Evolutionary conservation across 495 filamentous ascomycete species (phyloP).

Genomic region (Mycothermus thermophilus): DNA sequence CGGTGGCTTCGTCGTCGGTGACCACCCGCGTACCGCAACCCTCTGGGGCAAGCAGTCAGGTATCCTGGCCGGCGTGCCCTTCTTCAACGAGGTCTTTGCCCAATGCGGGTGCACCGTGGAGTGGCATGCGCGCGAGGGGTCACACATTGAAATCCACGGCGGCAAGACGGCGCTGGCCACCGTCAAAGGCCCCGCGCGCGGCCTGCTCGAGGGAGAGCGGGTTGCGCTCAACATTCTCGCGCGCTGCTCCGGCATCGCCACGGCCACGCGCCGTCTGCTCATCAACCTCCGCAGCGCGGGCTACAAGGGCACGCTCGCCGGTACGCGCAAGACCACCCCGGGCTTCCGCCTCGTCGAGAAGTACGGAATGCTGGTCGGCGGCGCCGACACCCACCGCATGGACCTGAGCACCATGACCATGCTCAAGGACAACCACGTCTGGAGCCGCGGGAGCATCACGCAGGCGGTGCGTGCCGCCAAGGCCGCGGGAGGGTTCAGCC

Average conservation of each 20-base stretch:
- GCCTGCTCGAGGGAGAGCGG: conserved; percentile 79
- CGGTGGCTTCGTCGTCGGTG: conserved; percentile 90
- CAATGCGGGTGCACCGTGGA: conserved; percentile 81
- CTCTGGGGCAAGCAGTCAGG: conserved; percentile 81
- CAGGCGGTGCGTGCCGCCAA: conserved; percentile 73
- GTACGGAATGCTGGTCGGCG: conserved; percentile 90
- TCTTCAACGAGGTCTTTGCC: conserved; percentile 85
- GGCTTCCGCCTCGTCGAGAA: conserved; percentile 95
- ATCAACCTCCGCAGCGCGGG: conserved; percentile 44
- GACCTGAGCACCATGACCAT: conserved; percentile 92
- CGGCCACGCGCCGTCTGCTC: conserved; percentile 42
- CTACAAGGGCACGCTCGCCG: conserved; percentile 74
- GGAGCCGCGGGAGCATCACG: conserved; percentile 73
- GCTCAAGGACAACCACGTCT: conserved; percentile 98
- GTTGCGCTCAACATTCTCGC: conserved; percentile 88
- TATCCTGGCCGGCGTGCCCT: conserved; percentile 81
- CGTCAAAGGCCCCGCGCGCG: conserved; percentile 71
- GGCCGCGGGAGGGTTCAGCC: conserved; percentile 68
- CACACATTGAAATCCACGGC: conserved; percentile 36
- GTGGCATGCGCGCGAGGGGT: conserved; percentile 75
- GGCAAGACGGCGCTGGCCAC: conserved; percentile 53
- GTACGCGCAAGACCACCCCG: conserved; percentile 91
- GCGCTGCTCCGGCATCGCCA: conserved; percentile 84
- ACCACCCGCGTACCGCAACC: conserved; percentile 59
- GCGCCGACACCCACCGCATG: conserved; percentile 80